Evolutionary conservation across 768 basidiomycete genomes (phyloP).

Genomic region (Chalciporus pseudorubinellus): DNA sequence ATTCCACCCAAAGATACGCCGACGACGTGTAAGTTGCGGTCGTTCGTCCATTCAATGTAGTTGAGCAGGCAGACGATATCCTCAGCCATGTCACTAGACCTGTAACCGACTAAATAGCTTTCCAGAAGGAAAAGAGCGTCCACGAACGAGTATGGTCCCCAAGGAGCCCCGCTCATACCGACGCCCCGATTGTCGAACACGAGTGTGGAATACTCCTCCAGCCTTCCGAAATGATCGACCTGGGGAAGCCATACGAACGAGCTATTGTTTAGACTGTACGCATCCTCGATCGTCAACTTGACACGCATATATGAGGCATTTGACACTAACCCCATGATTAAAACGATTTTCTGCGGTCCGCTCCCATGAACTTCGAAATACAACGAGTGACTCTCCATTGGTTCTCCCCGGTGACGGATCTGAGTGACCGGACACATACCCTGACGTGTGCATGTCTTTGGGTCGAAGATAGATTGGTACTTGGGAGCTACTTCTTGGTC

Average conservation of each 20-base stretch:
- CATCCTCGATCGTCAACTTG: background rate
- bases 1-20: constrained; percentile 80
- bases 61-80: constrained; percentile 68
- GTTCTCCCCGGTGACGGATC: constrained; percentile 44
- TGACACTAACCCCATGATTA: constrained; percentile 66
- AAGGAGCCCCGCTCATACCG: constrained; percentile 67
- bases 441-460: constrained; percentile 58
- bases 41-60: constrained; percentile 66
- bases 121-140: background rate
- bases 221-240: constrained; percentile 59
- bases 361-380: constrained; percentile 79
- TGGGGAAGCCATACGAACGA: constrained; percentile 65
- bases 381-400: constrained; percentile 65
- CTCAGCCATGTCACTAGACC: constrained; percentile 76
- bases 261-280: constrained; percentile 55
- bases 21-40: constrained; percentile 64
- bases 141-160: constrained; percentile 74
- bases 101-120: constrained; percentile 23
- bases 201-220: constrained; percentile 54
- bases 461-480: constrained; percentile 51
- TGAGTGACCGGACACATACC: constrained; percentile 75
- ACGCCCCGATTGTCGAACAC: constrained; percentile 88
- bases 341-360: constrained; percentile 61
- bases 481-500: constrained; percentile 17
- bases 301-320: background rate